Evolutionary conservation across 192 early-diverging fungal species (phyloP).

Genomic region (Entomortierella beljakovae): DNA sequence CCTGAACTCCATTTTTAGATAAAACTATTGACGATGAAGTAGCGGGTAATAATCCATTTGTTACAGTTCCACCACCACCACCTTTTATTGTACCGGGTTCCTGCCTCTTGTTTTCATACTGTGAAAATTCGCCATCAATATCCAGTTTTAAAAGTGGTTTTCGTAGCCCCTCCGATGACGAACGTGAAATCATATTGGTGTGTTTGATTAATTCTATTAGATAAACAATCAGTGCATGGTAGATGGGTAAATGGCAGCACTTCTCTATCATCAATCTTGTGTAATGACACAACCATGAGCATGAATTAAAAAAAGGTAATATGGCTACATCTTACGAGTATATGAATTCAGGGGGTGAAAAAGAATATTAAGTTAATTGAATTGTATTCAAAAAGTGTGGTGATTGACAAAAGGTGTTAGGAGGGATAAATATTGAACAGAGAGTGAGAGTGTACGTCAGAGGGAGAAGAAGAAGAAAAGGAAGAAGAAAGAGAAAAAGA

Average conservation of each 20-base stretch:
- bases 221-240: no score
- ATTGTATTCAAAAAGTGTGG: no score
- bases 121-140: constrained; percentile 22
- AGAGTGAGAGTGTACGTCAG: no score
- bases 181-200: constrained; percentile 9
- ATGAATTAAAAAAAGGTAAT: background rate
- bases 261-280: background rate
- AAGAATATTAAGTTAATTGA: no score
- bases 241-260: background rate
- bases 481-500: no score
- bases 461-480: no score
- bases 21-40: constrained; percentile 5
- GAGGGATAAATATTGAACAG: no score
- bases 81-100: background rate
- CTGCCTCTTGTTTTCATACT: constrained; percentile 8
- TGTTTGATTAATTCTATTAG: background rate
- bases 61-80: background rate
- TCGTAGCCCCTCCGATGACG: constrained; percentile 11
- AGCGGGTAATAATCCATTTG: background rate
- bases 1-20: constrained; percentile 3
- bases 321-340: no score
- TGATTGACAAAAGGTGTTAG: no score
- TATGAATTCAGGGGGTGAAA: no score
- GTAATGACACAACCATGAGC: background rate
- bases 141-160: constrained; percentile 38